phyloP scores from a whole-genome alignment of 2,329 filamentous ascomycete genomes.

The Acrocalymma vagum region DNA sequence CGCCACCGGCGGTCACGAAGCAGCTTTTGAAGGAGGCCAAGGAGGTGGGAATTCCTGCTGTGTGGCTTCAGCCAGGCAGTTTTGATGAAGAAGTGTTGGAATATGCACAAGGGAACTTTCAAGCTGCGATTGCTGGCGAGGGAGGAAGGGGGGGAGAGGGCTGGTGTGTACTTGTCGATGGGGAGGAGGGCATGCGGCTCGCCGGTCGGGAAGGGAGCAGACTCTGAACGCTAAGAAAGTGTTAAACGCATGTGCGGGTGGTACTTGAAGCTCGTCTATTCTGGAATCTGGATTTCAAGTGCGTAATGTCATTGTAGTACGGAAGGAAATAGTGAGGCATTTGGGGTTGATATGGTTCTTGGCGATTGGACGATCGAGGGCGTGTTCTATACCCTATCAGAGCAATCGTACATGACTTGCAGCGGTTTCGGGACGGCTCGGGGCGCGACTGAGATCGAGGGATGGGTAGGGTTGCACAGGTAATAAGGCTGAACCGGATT shows the following conservation, averaged over 20 bases:
- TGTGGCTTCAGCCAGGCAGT: slow-evolving; percentile 80
- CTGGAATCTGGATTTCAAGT: background rate
- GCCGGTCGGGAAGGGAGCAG: slow-evolving; percentile 46
- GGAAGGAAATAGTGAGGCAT: background rate
- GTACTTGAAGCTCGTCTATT: background rate
- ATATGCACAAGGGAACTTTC: slow-evolving; percentile 74
- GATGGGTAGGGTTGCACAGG: background rate
- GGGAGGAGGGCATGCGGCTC: slow-evolving; percentile 43
- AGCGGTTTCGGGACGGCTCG: slow-evolving; percentile 1
- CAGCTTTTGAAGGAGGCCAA: slow-evolving; percentile 79
- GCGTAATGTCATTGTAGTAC: too few species aligned
- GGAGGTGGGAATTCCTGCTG: slow-evolving; percentile 71
- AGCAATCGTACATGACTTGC: background rate
- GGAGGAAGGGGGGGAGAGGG: slow-evolving; percentile 44
- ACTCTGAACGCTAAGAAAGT: too few species aligned
- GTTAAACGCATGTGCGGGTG: background rate
- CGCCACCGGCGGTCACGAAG: slow-evolving; percentile 80
- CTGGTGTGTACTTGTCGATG: slow-evolving; percentile 53
- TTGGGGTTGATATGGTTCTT: too few species aligned
- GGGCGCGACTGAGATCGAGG: background rate
- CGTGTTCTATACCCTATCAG: too few species aligned
- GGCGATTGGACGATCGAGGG: too few species aligned
- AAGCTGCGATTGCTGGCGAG: slow-evolving; percentile 69
- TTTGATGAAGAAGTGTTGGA: slow-evolving; percentile 79
- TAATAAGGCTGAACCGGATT: too few species aligned